Conservation (phyloP, 371 early-diverging fungal species). For the Capillidium rhysosporum region DNA sequence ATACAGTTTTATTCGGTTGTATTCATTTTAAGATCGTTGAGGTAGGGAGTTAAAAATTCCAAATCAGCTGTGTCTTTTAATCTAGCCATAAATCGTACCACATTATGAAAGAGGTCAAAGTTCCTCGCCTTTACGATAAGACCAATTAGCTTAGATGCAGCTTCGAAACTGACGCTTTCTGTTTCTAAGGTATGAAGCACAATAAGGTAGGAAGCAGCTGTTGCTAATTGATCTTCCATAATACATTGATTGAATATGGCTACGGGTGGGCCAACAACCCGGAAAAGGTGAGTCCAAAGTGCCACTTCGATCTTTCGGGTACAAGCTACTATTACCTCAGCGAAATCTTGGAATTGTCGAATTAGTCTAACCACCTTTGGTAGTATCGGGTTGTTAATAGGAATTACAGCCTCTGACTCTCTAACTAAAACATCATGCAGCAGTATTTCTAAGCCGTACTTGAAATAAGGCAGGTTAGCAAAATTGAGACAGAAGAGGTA, state of each 20-base stretch:
- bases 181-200: conserved; percentile 66
- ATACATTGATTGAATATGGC: conserved; percentile 60
- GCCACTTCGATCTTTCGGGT: conserved; percentile 79
- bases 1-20: no score
- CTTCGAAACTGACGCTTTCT: neutral
- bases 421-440: conserved; percentile 64
- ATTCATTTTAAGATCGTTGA: neutral
- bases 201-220: conserved; percentile 69
- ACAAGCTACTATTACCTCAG: conserved; percentile 72
- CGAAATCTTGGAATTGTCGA: conserved; percentile 42
- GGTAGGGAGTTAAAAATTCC: neutral
- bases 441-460: conserved; percentile 65
- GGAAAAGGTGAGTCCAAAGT: conserved; percentile 72
- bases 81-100: neutral
- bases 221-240: conserved; percentile 36
- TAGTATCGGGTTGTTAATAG: conserved; percentile 12
- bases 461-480: conserved; percentile 49
- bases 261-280: conserved; percentile 54
- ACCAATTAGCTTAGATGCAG: neutral
- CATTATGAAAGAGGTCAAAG: neutral
- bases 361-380: conserved; percentile 47
- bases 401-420: conserved; percentile 30
- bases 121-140: neutral
- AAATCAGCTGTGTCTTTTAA: neutral
- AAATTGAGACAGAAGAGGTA: conserved; percentile 15